Evolutionary conservation across 345 rosid species (phyloP).

Genomic region (Brassica cretica): DNA sequence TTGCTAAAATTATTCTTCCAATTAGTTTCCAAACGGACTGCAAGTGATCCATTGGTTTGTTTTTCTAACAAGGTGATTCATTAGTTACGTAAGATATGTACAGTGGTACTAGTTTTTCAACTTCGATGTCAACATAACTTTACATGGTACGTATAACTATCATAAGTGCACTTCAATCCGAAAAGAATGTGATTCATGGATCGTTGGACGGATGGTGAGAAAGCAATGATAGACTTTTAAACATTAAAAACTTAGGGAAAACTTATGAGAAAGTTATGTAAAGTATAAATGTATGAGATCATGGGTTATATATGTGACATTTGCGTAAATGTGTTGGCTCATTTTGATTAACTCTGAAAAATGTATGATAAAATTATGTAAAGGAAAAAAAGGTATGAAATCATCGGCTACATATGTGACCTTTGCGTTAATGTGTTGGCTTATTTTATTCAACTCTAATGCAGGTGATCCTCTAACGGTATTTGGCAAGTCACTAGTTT

Average conservation of each 20-base stretch:
- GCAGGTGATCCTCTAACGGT: not conserved
- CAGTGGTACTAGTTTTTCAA: not conserved
- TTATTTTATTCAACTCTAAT: not conserved
- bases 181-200: not conserved
- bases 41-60: not conserved
- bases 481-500: not conserved
- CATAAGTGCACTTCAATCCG: not conserved
- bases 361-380: not conserved
- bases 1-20: not conserved
- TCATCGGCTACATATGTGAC: not conserved
- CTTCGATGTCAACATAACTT: not conserved
- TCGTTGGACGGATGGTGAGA: not conserved
- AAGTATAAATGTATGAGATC: not conserved
- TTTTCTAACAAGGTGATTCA: not conserved
- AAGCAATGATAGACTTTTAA: not conserved
- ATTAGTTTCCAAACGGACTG: not conserved
- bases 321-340: conserved; percentile 1
- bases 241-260: not conserved
- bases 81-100: not conserved
- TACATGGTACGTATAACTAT: not conserved
- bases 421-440: not conserved
- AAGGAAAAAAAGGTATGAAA: not conserved
- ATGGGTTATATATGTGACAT: not conserved
- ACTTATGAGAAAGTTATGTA: not conserved
- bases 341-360: not conserved